phyloP scores from a whole-genome alignment of 306 rosid genomes.

The Rosa lucieae region DNA sequence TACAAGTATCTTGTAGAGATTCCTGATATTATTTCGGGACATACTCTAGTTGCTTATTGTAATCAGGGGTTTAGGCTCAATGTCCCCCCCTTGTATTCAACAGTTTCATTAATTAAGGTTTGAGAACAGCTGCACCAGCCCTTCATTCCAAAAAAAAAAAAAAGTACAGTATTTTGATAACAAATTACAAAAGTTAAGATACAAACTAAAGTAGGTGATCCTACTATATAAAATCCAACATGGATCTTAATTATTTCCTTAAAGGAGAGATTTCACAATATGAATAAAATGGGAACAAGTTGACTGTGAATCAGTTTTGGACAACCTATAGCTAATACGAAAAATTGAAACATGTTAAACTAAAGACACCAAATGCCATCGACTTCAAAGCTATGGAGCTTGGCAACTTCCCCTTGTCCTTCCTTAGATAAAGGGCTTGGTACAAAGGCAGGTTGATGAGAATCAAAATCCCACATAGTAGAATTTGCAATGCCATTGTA shows the following conservation, averaged over 20 bases:
- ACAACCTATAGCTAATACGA: background rate
- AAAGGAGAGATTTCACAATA: background rate
- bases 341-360: constrained; percentile 22
- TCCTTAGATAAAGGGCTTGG: constrained; percentile 63
- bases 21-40: no score
- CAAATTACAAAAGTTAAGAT: background rate
- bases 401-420: constrained; percentile 61
- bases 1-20: no score
- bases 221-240: background rate
- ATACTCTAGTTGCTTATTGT: no score
- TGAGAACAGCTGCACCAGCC: no score
- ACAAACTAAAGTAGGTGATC: background rate
- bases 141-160: no score
- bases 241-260: background rate
- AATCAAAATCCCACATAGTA: constrained; percentile 54
- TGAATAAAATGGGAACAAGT: background rate
- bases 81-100: no score
- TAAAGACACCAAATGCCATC: constrained; percentile 22
- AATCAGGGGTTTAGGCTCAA: no score
- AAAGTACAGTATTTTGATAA: background rate
- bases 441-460: constrained; percentile 63
- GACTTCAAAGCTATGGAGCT: constrained; percentile 46
- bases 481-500: constrained; percentile 38
- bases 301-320: background rate
- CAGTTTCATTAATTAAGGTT: no score